Base-by-base conservation (phyloP, 192 early-diverging fungal species). In the Entophlyctis helioformis region DNA sequence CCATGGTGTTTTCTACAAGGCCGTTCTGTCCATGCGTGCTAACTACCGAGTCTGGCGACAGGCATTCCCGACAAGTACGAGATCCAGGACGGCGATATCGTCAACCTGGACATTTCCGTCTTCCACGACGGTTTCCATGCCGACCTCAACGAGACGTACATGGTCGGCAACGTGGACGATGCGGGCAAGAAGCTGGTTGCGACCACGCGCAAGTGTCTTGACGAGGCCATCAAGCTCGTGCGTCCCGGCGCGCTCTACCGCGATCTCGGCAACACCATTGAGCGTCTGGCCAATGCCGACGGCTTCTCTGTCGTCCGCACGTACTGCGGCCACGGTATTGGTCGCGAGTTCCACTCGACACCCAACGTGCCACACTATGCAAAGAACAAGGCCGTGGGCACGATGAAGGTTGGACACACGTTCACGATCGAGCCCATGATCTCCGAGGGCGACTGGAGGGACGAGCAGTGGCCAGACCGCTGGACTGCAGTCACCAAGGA, bases 381-480 rank as follows among this genome's bases (percentile, higher is more conserved):
- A 11, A 82, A 82, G 42, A 96, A 96, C 68, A 95, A 95, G 72
- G 88, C 92, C 1, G 75, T 95, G 38, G 96, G 96, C 22, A 75
- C 86, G 1, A 90, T 96, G 83, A 93, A 94, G 66, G 68, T 85
- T 19, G 95, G 95, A 22, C 90, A 96, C 51, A 72, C 79, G 35
- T 98, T 98, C 53, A 98, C 95, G 11, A 98, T 98, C 43, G 96
- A 98, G 63, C 96, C 92, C n/a, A 96, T 96, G 92, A 96, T 98
- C 66, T 86, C 83, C 49, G 88, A 87, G 47, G 91, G 92, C 39
- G 41, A 31, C 5, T 72, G 62, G 64, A 48, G 60, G 24, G 71
- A 71, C 48, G 47, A 57, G 42, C 64, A 66, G 27, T 79, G 72
- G 71, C 56, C 57, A 9, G 71, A 76, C 46, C 44, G 54, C 2